phyloP scores from a whole-genome alignment of 768 basidiomycete genomes.

The Tricholoma matsutake region DNA sequence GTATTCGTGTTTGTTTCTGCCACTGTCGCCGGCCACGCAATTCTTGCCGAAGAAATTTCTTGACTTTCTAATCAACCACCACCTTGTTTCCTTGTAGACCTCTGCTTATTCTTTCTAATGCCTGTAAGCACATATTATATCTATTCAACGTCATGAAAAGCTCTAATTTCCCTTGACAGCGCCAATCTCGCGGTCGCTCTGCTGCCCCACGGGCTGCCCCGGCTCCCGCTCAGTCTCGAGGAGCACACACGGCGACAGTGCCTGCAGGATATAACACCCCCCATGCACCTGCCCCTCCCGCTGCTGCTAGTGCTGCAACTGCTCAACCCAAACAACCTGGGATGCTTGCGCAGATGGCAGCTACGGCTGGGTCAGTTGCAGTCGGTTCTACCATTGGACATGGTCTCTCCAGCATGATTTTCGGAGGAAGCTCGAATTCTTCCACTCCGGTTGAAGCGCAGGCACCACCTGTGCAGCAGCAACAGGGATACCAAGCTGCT shows the following conservation, averaged over 20 bases:
- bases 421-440: conserved; percentile 60
- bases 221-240: conserved; percentile 43
- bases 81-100: conserved; percentile 9
- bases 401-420: conserved; percentile 87
- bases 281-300: conserved; percentile 41
- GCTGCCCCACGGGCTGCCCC: conserved; percentile 40
- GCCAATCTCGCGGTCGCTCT: conserved; percentile 75
- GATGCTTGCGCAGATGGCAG: conserved; percentile 81
- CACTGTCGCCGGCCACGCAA: conserved; percentile 29
- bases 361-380: conserved; percentile 88
- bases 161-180: conserved; percentile 37
- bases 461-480: conserved; percentile 46
- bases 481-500: conserved; percentile 37
- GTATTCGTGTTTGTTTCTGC: conserved; percentile 26
- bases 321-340: conserved; percentile 58
- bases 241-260: conserved; percentile 50
- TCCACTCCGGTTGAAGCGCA: conserved; percentile 47
- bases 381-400: conserved; percentile 87
- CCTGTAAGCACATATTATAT: conserved; percentile 30
- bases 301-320: conserved; percentile 40
- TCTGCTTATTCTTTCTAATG: conserved; percentile 24
- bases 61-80: conserved; percentile 19
- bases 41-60: conserved; percentile 12
- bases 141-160: background rate
- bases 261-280: conserved; percentile 43